Evolutionary conservation across 306 rosid species (phyloP).

Genomic region (Oemleria cerasiformis): DNA sequence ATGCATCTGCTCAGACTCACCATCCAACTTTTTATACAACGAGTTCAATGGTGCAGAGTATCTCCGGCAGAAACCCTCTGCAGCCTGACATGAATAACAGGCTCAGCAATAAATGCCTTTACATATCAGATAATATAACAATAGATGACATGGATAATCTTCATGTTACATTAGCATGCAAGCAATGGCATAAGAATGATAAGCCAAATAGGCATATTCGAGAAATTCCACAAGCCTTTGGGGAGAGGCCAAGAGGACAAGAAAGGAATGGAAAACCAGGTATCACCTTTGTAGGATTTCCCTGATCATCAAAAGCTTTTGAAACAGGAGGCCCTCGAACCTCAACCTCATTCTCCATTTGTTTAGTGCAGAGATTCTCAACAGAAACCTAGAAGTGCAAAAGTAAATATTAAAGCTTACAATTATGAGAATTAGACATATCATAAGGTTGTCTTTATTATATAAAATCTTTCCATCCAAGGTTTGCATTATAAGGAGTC

Average conservation of each 20-base stretch:
- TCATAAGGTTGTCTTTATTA: neutral
- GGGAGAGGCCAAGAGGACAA: neutral
- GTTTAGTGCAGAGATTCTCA: slow-evolving; percentile 67
- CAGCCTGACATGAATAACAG: slow-evolving; percentile 62
- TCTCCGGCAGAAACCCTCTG: slow-evolving; percentile 81
- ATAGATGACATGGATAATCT: neutral
- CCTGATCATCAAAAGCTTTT: slow-evolving; percentile 79
- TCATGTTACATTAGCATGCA: neutral
- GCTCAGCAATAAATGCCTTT: slow-evolving; percentile 21
- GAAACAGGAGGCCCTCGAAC: slow-evolving; percentile 95
- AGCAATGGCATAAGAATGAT: neutral
- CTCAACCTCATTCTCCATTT: slow-evolving; percentile 72
- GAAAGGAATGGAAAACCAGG: neutral
- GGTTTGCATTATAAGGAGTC: neutral
- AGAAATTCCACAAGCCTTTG: neutral
- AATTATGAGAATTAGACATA: neutral
- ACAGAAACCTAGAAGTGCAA: slow-evolving; percentile 52
- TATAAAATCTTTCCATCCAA: neutral
- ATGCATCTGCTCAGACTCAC: slow-evolving; percentile 47
- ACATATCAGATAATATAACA: neutral
- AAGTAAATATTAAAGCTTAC: slow-evolving; percentile 6
- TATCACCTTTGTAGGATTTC: slow-evolving; percentile 84
- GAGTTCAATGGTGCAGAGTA: slow-evolving; percentile 67
- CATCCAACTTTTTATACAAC: slow-evolving; percentile 64
- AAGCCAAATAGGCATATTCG: neutral